A percentile compares a stretch with the other conserved stretches of the same genome.
These are phyloP conservation scores for Delphinella strobiligena DNA, from an alignment of 2,329 filamentous ascomycete genomes.

Conservation along the genomic window DNA sequence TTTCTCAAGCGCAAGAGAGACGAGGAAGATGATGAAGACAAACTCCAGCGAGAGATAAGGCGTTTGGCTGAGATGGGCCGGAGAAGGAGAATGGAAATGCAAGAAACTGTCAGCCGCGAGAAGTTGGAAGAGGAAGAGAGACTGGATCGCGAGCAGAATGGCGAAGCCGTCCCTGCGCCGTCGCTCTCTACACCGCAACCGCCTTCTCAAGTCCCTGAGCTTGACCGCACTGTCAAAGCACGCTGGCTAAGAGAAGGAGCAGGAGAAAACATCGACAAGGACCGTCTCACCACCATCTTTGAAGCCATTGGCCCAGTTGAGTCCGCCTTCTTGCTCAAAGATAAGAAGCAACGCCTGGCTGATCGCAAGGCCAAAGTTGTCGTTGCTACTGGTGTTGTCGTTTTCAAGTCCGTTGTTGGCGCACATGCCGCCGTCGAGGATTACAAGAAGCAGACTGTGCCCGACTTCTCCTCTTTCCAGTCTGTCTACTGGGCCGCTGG, in stretches of 20 bases:
- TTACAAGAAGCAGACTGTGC: constrained; percentile 27
- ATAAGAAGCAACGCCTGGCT: constrained; percentile 39
- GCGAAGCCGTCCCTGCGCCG: not conserved
- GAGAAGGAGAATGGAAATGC: constrained; percentile 42
- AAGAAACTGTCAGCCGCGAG: constrained; percentile 41
- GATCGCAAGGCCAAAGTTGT: constrained; percentile 40
- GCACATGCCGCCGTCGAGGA: constrained; percentile 46
- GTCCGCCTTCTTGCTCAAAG: constrained; percentile 41
- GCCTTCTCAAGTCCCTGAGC: constrained; percentile 39
- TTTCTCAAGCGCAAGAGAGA: constrained; percentile 33
- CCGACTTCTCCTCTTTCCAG: constrained; percentile 37
- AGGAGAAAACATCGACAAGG: constrained; percentile 32
- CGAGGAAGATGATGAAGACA: constrained; percentile 41
- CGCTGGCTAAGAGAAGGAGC: constrained; percentile 40
- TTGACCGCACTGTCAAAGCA: constrained; percentile 47
- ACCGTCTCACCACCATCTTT: constrained; percentile 36
- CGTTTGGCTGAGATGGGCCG: constrained; percentile 36
- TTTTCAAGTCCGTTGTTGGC: constrained; percentile 45
- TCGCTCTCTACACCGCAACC: not conserved
- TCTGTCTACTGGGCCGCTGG: constrained; percentile 41
- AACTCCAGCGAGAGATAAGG: constrained; percentile 41
- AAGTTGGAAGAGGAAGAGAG: constrained; percentile 38
- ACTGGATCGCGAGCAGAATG: constrained; percentile 26
- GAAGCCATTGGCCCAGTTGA: constrained; percentile 45
- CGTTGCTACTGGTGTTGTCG: constrained; percentile 41